Evolutionary conservation across 257 asterid genomes (phyloP), one percentile per base, ranked within the genome.

Genomic region (Solanum commersonii): DNA sequence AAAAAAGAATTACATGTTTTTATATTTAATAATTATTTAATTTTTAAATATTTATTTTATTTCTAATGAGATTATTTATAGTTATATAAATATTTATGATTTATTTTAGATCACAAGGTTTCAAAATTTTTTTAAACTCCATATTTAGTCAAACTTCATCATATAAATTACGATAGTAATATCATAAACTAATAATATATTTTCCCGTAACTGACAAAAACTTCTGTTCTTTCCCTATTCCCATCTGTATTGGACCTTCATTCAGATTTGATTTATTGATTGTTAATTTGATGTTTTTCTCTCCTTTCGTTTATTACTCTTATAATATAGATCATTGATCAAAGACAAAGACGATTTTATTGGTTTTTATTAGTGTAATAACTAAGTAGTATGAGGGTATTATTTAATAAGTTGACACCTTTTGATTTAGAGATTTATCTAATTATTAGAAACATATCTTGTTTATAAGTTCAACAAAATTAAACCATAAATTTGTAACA

Each of bases 121-220:
- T 18, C 3, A 20, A 1, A 0, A 0, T 1, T 16, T 46, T 5
- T 0, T 5, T 18, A 20, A 56, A 56, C 2, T 56, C 0, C 65
- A 18, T 56, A 18, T 1, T 18, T 22, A 18, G 3, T 18, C 0
- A 18, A 56, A 18, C n/a, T 56, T 16, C 1, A 56, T 52, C n/a
- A 20, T 56, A 56, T 56, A 56, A 56, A 56, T 56, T 56, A 1
- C 9, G 10, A 52, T 52, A 52, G 3, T 56, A 56, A 18, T 56
- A 56, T 56, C 6, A 56, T 71, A 33, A 44, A 87, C 82, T 68
- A 68, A 87, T 40, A 68, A 18, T 77, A 59, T 87, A 79, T 60
- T 31, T 87, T 91, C 94, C 92, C 95, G 94, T 93, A 96, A 94
- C 93, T 87, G 94, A 92, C 93, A 90, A 88, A 84, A 87, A 68